Percentiles rank a stretch among this genome's conserved stretches.
phyloP scores from a whole-genome alignment of 148 eudicot genomes.

The Camellia lanceoleosa region DNA sequence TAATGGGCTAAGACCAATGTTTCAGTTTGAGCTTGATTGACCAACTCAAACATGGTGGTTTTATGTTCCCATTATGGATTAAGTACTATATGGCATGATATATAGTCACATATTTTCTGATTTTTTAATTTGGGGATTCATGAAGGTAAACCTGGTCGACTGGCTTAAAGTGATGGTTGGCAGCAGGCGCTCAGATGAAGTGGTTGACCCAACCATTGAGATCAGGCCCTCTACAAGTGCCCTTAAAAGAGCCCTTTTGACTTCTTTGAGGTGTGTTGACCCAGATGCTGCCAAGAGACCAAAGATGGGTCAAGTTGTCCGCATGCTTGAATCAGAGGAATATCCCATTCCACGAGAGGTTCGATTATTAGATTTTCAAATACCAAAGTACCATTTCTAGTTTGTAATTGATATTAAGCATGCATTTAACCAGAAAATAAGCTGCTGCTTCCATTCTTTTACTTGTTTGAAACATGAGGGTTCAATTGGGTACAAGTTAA shows the following conservation, averaged over 20 bases:
- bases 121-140: not conserved
- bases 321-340: constrained; percentile 95
- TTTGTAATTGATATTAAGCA: not conserved
- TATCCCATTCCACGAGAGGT: constrained; percentile 89
- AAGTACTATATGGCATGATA: not conserved
- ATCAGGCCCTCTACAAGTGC: constrained; percentile 69
- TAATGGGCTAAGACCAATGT: not conserved
- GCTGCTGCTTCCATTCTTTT: constrained; percentile 8
- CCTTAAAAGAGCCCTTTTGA: constrained; percentile 79
- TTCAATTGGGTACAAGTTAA: not conserved
- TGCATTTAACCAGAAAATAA: not conserved
- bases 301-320: constrained; percentile 83
- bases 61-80: not conserved
- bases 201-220: constrained; percentile 70
- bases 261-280: constrained; percentile 87
- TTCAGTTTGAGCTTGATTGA: not conserved
- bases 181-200: constrained; percentile 78
- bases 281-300: constrained; percentile 83
- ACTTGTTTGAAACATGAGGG: not conserved
- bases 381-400: not conserved
- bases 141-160: constrained; percentile 84
- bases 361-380: constrained; percentile 1
- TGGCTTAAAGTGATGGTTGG: constrained; percentile 96
- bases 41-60: not conserved
- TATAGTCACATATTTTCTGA: constrained; percentile 3